Percentiles rank a stretch among this genome's conserved stretches.
Evolutionary conservation across 257 asterid species (phyloP).

Genomic region (Solanum peruvianum): DNA sequence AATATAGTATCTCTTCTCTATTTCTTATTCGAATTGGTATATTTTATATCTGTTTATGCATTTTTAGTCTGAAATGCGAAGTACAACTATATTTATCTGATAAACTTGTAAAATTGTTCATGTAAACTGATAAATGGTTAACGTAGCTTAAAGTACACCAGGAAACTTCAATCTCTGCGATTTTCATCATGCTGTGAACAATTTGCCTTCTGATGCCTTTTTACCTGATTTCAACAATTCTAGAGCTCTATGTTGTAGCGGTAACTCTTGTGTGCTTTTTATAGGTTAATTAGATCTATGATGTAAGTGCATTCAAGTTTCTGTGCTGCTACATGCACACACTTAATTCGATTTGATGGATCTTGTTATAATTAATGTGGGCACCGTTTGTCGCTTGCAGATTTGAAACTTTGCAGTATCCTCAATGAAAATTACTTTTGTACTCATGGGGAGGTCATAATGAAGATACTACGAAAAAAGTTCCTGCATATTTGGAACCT

Average conservation of each 20-base stretch:
- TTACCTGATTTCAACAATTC: conserved; percentile 30
- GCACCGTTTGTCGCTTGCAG: conserved; percentile 17
- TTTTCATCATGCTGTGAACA: conserved; percentile 76
- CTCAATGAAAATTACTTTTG: conserved; percentile 32
- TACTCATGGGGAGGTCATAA: conserved; percentile 47
- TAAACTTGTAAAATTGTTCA: not conserved
- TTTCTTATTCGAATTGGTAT: not conserved
- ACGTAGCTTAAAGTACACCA: conserved; percentile 73
- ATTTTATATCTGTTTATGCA: not conserved
- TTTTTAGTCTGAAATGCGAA: not conserved
- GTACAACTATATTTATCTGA: not conserved
- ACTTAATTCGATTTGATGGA: not conserved
- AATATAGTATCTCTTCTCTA: not conserved
- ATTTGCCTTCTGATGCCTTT: conserved; percentile 65
- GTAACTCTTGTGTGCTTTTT: conserved; percentile 10
- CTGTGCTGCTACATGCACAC: not conserved
- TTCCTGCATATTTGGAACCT: conserved; percentile 32
- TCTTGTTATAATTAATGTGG: not conserved
- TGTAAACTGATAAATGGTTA: conserved; percentile 19
- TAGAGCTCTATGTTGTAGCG: conserved; percentile 26
- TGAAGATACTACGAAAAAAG: conserved; percentile 38
- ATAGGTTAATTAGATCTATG: not conserved
- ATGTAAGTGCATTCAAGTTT: not conserved
- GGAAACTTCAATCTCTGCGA: conserved; percentile 74
- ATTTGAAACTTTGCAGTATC: conserved; percentile 50